A percentile compares a stretch with the other conserved stretches of the same genome.
Evolutionary conservation across 1,284 basidiomycete species (phyloP).

Genomic region (Pterulicium gracile): DNA sequence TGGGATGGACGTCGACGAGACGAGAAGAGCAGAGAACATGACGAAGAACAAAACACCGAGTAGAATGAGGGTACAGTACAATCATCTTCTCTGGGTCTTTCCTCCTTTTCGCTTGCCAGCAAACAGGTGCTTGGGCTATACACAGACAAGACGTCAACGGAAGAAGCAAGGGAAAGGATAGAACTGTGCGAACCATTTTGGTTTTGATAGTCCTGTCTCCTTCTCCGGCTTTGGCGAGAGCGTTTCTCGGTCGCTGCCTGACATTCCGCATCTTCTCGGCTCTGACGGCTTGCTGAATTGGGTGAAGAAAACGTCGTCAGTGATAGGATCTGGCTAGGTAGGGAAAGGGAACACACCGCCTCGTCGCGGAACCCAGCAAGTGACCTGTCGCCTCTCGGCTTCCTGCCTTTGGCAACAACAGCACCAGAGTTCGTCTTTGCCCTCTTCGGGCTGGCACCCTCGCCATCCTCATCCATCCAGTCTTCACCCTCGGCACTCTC

Average conservation of each 20-base stretch:
- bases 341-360: conserved; percentile 30
- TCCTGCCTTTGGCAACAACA: conserved; percentile 36
- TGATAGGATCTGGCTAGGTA: conserved; percentile 2
- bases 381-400: conserved; percentile 62
- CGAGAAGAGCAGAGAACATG: background rate
- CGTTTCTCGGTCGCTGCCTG: conserved; percentile 77
- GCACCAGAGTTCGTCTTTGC: conserved; percentile 54
- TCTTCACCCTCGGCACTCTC: conserved; percentile 34
- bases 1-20: too few relatives aligned
- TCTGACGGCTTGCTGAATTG: conserved; percentile 68
- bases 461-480: conserved; percentile 64
- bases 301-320: conserved; percentile 8
- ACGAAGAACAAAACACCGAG: background rate
- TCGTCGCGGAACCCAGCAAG: conserved; percentile 73
- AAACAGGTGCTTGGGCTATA: conserved; percentile 75
- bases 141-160: conserved; percentile 9
- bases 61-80: background rate
- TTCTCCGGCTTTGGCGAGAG: conserved; percentile 84
- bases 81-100: conserved; percentile 74
- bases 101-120: conserved; percentile 84
- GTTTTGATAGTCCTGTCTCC: conserved; percentile 70
- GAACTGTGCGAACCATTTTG: conserved; percentile 57
- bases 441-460: conserved; percentile 45
- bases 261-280: conserved; percentile 76
- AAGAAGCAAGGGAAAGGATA: conserved; percentile 4